Evolutionary conservation across 2,329 filamentous ascomycete genomes (phyloP), one percentile per base, ranked within the genome.

Genomic region (Metarhizium guizhouense): DNA sequence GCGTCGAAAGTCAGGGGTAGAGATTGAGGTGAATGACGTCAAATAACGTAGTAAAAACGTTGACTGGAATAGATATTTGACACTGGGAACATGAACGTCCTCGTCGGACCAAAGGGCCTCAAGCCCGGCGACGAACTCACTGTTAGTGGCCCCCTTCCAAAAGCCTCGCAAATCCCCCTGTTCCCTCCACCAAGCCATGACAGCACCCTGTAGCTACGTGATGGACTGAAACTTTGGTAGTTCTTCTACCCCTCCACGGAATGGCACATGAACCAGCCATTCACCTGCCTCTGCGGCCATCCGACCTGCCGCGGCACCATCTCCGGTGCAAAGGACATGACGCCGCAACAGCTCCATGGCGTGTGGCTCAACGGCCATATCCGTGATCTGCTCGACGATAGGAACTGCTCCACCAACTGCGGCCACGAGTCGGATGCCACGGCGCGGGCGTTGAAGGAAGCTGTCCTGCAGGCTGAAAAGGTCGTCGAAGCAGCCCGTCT

Each of bases 201-300:
- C 25, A 25, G 25, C 25, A 25, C 25, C 25, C 25, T 25, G 25
- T 25, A 25, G 25, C 25, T 29, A 25, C 14, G 4, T 25, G 6
- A 3, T 4, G 25, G 11, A 10, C n/a, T 25, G 20, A 25, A 32
- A 18, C 38, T 57, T 48, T 54, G 30, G 52, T 11, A 81, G 66
- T 90, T 88, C 73, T 90, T 89, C 71, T 90, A 90, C 63, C 85
- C 86, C 4, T 87, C 83, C 54, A 88, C 85, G 1, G 86, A 90
- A 70, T 90, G 85, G 85, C 64, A 76, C 64, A 88, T 90, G 86
- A 82, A 82, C 36, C 86, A 89, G 73, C 78, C 84, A 4, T 90
- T 90, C 65, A 71, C 79, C 57, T 90, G 86, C 67, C 73, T 79
- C 57, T 90, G 86, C 66, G 75, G 76, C 58, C 75, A 74, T 4